These are phyloP conservation scores for Agapanthus africanus DNA, from an alignment of 106 monocot species.

Conservation along the genomic window DNA sequence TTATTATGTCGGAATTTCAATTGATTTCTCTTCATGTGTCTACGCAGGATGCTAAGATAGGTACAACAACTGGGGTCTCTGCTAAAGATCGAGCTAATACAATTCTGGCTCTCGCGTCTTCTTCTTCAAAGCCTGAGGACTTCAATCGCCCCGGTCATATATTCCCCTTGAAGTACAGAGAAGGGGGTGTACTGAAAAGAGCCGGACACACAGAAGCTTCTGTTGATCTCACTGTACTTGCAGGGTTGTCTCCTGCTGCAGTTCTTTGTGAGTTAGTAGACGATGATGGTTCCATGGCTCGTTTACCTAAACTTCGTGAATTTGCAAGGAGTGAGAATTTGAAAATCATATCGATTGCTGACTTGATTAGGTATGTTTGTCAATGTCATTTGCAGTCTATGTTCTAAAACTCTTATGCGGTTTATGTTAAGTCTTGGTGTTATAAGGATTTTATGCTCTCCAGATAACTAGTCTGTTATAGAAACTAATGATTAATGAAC, in stretches of 20 bases:
- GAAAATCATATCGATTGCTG: constrained; percentile 85
- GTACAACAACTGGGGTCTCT: constrained; percentile 92
- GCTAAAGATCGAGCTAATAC: constrained; percentile 88
- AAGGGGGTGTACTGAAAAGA: constrained; percentile 93
- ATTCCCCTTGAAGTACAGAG: constrained; percentile 87
- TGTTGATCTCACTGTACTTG: constrained; percentile 74
- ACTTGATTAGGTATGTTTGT: constrained; percentile 62
- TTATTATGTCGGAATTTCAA: too few relatives aligned
- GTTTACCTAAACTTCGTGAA: constrained; percentile 71
- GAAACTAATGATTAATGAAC: too few relatives aligned
- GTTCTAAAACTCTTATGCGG: background rate
- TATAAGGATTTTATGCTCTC: too few relatives aligned
- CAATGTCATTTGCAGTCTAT: too few relatives aligned
- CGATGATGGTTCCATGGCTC: constrained; percentile 89
- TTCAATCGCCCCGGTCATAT: constrained; percentile 94
- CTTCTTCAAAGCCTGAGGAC: constrained; percentile 65
- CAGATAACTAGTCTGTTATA: too few relatives aligned
- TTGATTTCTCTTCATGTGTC: background rate
- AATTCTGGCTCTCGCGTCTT: constrained; percentile 67
- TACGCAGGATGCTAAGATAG: constrained; percentile 53
- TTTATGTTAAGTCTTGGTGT: too few relatives aligned
- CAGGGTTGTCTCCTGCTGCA: constrained; percentile 67
- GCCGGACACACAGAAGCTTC: constrained; percentile 98
- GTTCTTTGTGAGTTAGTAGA: constrained; percentile 77
- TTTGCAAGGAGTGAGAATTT: constrained; percentile 66